A percentile compares a stretch with the other conserved stretches of the same genome.
Conservation (phyloP, 1,284 basidiomycete species). For the Pseudozyma tsukubaensis region DNA sequence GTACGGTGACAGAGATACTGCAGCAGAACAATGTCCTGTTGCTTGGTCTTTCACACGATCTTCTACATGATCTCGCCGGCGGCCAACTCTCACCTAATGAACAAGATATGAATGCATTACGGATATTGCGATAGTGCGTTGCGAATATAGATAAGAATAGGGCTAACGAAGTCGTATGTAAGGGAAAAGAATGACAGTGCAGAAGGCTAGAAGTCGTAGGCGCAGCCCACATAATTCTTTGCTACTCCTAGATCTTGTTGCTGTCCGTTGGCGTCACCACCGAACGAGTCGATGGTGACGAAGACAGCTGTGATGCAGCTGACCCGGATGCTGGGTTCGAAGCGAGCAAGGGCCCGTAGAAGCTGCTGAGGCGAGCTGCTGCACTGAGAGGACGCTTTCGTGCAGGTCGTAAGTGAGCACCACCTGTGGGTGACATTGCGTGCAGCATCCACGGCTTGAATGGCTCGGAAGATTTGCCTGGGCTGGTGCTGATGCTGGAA, state of each 20-base stretch:
- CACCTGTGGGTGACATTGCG: slow-evolving; percentile 32
- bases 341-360: slow-evolving; percentile 46
- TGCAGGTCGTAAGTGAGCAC: slow-evolving; percentile 27
- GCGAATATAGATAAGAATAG: too few species aligned
- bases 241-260: slow-evolving; percentile 1
- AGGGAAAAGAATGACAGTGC: too few species aligned
- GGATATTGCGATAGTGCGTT: too few species aligned
- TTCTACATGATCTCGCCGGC: too few species aligned
- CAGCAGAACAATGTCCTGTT: too few species aligned
- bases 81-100: too few species aligned
- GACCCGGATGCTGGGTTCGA: neutral
- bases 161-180: too few species aligned
- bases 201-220: too few species aligned
- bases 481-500: slow-evolving; percentile 7
- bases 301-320: neutral
- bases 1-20: too few species aligned
- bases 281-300: neutral
- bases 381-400: slow-evolving; percentile 51
- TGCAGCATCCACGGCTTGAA: slow-evolving; percentile 51
- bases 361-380: slow-evolving; percentile 48
- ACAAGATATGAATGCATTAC: too few species aligned
- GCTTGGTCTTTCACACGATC: too few species aligned
- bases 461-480: slow-evolving; percentile 24
- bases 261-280: neutral
- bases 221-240: too few species aligned